A percentile compares a stretch with the other conserved stretches of the same genome.
Conservation (phyloP, 108 stramenopile species). For the Aurantiochytrium sp. region DNA sequence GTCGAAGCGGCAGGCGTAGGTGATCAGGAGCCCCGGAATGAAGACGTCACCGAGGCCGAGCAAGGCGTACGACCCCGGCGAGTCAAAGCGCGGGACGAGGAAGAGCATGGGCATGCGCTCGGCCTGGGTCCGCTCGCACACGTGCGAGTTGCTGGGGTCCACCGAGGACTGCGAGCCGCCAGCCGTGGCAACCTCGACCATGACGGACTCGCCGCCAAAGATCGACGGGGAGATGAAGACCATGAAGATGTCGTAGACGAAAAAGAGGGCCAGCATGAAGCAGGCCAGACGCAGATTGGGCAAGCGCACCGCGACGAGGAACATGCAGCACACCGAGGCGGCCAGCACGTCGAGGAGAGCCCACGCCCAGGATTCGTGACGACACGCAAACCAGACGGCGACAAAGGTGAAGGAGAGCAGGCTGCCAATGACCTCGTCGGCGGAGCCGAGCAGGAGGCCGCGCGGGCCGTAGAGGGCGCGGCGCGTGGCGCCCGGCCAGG, state of each 20-base stretch:
- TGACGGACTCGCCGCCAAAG: slow-evolving; percentile 10
- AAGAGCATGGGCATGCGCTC: slow-evolving; percentile 36
- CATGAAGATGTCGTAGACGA: slow-evolving; percentile 38
- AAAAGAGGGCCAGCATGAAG: neutral
- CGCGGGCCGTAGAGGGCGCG: neutral
- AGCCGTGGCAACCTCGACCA: slow-evolving; percentile 36
- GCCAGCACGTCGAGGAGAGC: neutral
- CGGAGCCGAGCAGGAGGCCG: no score
- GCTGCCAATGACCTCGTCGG: neutral
- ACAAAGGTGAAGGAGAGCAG: neutral
- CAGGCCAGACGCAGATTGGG: neutral
- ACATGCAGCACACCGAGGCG: neutral
- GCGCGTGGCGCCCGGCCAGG: neutral
- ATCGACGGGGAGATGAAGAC: slow-evolving; percentile 34
- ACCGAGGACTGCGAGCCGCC: neutral
- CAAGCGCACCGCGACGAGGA: neutral
- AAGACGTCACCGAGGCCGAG: slow-evolving; percentile 37
- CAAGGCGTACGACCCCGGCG: neutral
- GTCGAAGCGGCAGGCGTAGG: neutral
- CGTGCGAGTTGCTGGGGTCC: neutral
- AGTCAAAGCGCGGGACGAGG: neutral
- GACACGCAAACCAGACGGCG: neutral
- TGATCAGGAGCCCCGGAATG: slow-evolving; percentile 26
- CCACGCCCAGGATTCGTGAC: neutral
- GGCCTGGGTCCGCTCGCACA: neutral